Evolutionary conservation across 306 rosid species (phyloP), one percentile per base, ranked within the genome.

Genomic region (Glycine soja): DNA sequence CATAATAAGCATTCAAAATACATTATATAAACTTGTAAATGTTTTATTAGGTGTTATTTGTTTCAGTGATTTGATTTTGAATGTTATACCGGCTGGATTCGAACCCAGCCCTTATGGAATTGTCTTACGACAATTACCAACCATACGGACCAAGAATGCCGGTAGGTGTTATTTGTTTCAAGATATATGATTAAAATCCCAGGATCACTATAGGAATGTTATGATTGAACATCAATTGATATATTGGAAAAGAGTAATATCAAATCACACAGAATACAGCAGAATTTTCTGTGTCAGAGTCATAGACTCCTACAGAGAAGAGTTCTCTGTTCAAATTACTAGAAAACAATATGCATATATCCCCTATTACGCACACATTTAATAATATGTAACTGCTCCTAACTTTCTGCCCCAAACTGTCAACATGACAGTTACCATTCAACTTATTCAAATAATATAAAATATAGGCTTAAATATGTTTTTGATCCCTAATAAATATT

Each of bases 1-100:
- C 59, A 13, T 56, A 75, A 77, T 70, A 79, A 80, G 36, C 78
- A 51, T 77, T 32, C 10, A 69, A 69, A 72, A 46, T 70, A n/a
- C 65, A 24, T 59, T 24, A 38, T 38, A 38, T 38, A 38, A 64
- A 36, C 45, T 73, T 16, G 3, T 34, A 75, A 36, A 47, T 52
- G 51, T 50, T 70, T 76, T 67, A 34, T 32, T 36, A 7, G 30
- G 30, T 24, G 46, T 30, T 2, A 10, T 34, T 34, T 34, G 46
- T 34, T 13, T 63, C 70, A 12, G 46, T 30, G 0, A 10, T 34
- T 34, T 34, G 46, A 24, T 24, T 24, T 24, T 24, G 30, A 24
- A 24, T 24, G 30, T 24, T 24, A 24, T 24, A 0, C 30, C 30
- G 30, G 30, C 30, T 24, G 30, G 30, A 24, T 24, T 24, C 2